Conservation (phyloP, 139 green algal genomes). For the Pseudopediastrum boryanum region DNA sequence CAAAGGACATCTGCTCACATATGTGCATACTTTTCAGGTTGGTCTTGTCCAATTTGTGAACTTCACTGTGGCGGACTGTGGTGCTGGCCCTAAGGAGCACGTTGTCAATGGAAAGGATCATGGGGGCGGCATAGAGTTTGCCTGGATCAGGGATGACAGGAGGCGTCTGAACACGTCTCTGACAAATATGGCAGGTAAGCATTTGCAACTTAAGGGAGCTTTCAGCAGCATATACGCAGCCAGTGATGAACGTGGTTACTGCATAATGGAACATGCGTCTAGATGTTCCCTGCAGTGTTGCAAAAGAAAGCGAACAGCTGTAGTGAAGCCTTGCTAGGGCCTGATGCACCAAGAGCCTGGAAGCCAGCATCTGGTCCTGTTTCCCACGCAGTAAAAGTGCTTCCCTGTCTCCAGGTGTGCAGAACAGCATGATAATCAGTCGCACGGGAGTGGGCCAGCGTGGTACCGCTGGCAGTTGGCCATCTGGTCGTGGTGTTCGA, state of each 20-base stretch:
- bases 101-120: conserved; percentile 67
- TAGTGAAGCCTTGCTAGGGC: too few relatives aligned
- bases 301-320: too few relatives aligned
- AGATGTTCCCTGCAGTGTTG: too few relatives aligned
- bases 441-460: conserved; percentile 34
- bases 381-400: too few relatives aligned
- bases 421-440: conserved; percentile 44
- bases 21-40: conserved; percentile 32
- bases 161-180: conserved; percentile 19
- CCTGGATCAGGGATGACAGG: conserved; percentile 52
- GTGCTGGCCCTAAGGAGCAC: conserved; percentile 47
- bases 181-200: conserved; percentile 38
- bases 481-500: conserved; percentile 35
- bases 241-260: too few relatives aligned
- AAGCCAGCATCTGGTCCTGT: too few relatives aligned
- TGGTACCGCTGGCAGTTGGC: conserved; percentile 41
- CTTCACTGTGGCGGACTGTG: conserved; percentile 59
- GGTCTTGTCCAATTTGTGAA: conserved; percentile 54
- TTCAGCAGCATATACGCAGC: too few relatives aligned
- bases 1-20: too few relatives aligned
- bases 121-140: conserved; percentile 54
- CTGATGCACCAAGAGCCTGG: too few relatives aligned
- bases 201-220: too few relatives aligned
- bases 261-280: too few relatives aligned
- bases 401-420: conserved; percentile 33